These are phyloP conservation scores for Microcyclospora pomicola DNA, from an alignment of 2,329 filamentous ascomycete genomes.

Conservation along the genomic window DNA sequence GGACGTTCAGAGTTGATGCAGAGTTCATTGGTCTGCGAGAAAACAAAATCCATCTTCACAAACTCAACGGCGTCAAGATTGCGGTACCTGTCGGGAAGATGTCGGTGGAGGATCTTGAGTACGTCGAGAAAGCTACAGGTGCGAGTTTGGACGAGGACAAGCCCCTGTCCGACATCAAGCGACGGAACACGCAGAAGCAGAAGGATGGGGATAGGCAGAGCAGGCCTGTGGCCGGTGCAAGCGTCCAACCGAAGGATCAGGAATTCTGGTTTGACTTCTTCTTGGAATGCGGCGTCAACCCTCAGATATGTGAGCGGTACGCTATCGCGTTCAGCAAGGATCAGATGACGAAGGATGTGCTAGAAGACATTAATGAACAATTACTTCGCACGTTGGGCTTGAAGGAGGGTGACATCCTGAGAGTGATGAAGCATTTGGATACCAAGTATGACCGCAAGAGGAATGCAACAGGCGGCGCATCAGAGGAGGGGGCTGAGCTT, in stretches of 20 bases:
- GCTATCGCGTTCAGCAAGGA: slow-evolving; percentile 78
- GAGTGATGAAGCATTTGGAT: slow-evolving; percentile 83
- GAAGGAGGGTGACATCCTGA: slow-evolving; percentile 90
- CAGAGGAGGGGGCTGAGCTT: slow-evolving; percentile 24
- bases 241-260: slow-evolving; percentile 47
- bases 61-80: slow-evolving; percentile 96
- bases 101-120: slow-evolving; percentile 88
- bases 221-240: slow-evolving; percentile 36
- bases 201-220: slow-evolving; percentile 33
- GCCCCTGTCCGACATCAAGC: slow-evolving; percentile 69
- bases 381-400: slow-evolving; percentile 80
- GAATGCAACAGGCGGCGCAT: slow-evolving; percentile 32
- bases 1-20: slow-evolving; percentile 92
- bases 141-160: slow-evolving; percentile 85
- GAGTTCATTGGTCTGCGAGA: slow-evolving; percentile 91
- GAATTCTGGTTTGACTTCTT: slow-evolving; percentile 99
- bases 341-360: slow-evolving; percentile 87
- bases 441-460: slow-evolving; percentile 56
- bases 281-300: slow-evolving; percentile 77
- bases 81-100: slow-evolving; percentile 91
- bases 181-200: slow-evolving; percentile 31
- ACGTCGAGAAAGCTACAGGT: slow-evolving; percentile 78
- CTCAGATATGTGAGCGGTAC: slow-evolving; percentile 88
- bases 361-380: slow-evolving; percentile 75
- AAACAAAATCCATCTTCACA: slow-evolving; percentile 94